Percentiles rank a stretch among this genome's conserved stretches.
Evolutionary conservation across 2,329 filamentous ascomycete genomes (phyloP).

Genomic region (Lachnellula hyalina): DNA sequence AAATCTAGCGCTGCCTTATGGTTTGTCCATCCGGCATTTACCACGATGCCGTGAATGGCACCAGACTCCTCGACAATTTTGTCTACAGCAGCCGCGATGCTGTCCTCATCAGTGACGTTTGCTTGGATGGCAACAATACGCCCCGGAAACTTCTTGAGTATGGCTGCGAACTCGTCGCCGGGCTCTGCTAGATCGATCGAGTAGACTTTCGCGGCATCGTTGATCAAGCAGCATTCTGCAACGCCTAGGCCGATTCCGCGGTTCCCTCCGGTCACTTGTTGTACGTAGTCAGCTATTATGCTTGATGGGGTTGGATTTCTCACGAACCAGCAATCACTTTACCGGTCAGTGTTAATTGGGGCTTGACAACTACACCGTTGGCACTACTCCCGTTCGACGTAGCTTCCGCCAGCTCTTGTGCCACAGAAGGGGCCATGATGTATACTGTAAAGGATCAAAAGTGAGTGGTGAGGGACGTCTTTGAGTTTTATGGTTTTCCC

Average conservation of each 20-base stretch:
- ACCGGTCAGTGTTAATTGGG: too few relatives aligned
- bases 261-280: slow-evolving; percentile 34
- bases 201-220: slow-evolving; percentile 40
- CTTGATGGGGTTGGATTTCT: too few relatives aligned
- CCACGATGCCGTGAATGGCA: slow-evolving; percentile 44
- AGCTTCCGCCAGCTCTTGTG: too few relatives aligned
- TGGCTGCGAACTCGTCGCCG: slow-evolving; percentile 38
- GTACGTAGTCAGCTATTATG: too few relatives aligned
- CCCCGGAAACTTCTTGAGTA: slow-evolving; percentile 35
- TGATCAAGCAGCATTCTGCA: slow-evolving; percentile 42
- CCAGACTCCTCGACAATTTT: slow-evolving; percentile 39
- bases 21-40: slow-evolving; percentile 46
- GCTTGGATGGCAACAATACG: slow-evolving; percentile 21
- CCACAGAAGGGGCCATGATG: too few relatives aligned
- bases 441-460: too few relatives aligned
- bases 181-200: slow-evolving; percentile 41
- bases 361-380: too few relatives aligned
- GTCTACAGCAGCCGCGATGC: slow-evolving; percentile 40
- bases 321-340: too few relatives aligned
- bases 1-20: slow-evolving; percentile 48
- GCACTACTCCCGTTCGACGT: too few relatives aligned
- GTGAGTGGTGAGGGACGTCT: too few relatives aligned
- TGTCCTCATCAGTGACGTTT: slow-evolving; percentile 43
- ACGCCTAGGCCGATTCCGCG: slow-evolving; percentile 41
- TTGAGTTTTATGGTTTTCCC: too few relatives aligned